Evolutionary conservation across 1,284 basidiomycete species (phyloP).

Genomic region (Xanthoconium separans): DNA sequence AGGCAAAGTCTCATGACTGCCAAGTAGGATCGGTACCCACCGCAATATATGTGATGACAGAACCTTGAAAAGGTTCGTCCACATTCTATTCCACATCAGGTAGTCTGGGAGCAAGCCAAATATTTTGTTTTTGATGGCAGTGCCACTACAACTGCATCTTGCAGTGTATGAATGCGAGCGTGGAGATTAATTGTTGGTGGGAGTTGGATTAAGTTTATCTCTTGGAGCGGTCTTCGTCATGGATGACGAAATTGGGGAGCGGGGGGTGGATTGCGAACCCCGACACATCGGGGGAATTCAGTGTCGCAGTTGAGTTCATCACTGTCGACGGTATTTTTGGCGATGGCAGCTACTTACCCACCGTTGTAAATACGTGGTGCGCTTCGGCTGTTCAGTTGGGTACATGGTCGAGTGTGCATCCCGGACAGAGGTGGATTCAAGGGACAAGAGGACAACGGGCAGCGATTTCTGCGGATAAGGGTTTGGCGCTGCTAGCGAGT

Average conservation of each 20-base stretch:
- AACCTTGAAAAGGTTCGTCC: conserved; percentile 15
- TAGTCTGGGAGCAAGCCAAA: conserved; percentile 7
- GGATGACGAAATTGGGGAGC: background rate
- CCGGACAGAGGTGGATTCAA: background rate
- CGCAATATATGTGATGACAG: conserved; percentile 15
- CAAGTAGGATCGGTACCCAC: conserved; percentile 9
- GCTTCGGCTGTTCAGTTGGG: background rate
- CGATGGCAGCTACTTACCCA: background rate
- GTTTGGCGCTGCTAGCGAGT: background rate
- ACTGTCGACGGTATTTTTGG: background rate
- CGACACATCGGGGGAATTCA: background rate
- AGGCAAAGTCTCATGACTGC: conserved; percentile 11
- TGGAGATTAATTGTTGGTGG: conserved; percentile 6
- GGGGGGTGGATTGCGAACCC: background rate
- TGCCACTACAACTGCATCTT: background rate
- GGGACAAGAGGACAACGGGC: background rate
- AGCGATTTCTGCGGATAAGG: background rate
- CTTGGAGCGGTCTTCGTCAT: conserved; percentile 1
- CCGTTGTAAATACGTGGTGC: background rate
- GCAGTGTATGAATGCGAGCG: background rate
- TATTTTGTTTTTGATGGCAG: conserved; percentile 18
- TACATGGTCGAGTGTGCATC: background rate
- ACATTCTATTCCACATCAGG: conserved; percentile 21
- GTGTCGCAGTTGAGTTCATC: background rate
- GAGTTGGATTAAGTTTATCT: conserved; percentile 2